phyloP scores from a whole-genome alignment of 2,329 filamentous ascomycete species.

The Epichloe baconii region DNA sequence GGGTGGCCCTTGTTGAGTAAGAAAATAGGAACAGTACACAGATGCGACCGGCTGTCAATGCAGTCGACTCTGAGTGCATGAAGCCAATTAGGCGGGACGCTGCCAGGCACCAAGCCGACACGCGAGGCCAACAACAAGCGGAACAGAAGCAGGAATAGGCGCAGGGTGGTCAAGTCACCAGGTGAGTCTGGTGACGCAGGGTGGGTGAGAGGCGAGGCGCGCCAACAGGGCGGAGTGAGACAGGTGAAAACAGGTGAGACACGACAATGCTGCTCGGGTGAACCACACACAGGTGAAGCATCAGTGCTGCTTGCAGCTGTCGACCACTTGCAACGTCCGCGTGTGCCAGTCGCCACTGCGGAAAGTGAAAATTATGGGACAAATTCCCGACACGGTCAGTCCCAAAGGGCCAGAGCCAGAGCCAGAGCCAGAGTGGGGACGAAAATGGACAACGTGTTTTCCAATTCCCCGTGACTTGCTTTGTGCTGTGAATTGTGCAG shows the following conservation, averaged over 20 bases:
- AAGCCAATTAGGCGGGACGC: constrained; percentile 3
- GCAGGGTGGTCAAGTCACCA: too few relatives aligned
- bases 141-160: not conserved
- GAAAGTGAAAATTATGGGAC: not conserved
- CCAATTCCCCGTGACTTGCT: not conserved
- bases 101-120: constrained; percentile 3
- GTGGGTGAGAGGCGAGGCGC: not conserved
- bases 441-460: not conserved
- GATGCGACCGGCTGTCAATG: constrained; percentile 5
- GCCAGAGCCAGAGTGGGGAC: not conserved
- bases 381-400: not conserved
- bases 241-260: not conserved
- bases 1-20: too few relatives aligned
- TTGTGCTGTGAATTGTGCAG: not conserved
- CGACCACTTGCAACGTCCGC: not conserved
- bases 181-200: too few relatives aligned
- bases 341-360: not conserved
- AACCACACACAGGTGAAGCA: not conserved
- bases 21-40: not conserved
- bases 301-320: not conserved
- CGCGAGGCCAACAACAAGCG: not conserved
- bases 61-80: constrained; percentile 4
- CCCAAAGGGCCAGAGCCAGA: not conserved
- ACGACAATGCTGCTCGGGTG: not conserved
- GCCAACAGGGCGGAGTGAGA: not conserved